Base-by-base conservation (phyloP, 2,329 filamentous ascomycete species). In the Xylaria digitata region DNA sequence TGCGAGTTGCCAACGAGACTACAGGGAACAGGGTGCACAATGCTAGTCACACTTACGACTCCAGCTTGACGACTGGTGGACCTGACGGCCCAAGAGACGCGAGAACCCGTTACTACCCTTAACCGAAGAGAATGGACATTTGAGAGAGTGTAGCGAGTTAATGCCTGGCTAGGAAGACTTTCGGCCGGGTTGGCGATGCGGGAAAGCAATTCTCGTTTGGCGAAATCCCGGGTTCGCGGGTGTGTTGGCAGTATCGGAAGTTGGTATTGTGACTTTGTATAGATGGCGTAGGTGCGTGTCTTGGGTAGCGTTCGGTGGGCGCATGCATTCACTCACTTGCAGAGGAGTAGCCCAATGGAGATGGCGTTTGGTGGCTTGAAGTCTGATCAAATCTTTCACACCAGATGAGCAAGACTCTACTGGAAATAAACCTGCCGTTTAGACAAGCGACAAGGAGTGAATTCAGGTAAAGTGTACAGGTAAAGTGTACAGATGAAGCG, bases 41-140 rank as follows among this genome's bases (percentile, higher is more conserved):
- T n/a, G 52, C 43, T 43, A 43, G 48, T 49, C 48, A 59, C 45
- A 77, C 75, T 77, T 74, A 77, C 75, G 75, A 76, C 61, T 77
- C 75, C 75, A 77, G 73, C 70, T 76, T 77, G 75, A 76, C 72
- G 72, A 72, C 73, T 73, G 74, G 75, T 69, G 74, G 75, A 76
- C 75, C 75, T 59, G 52, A 45, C 66, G 19, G 75, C 73, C 71
- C 75, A 73, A 67, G 62, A 69, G 58, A 72, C 69, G 66, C 67
- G 65, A 65, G 56, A 72, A 67, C 63, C 68, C 69, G 71, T 65
- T 72, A 52, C 63, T 68, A 63, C 66, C 61, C 65, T 57, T 61
- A 69, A 50, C 43, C 63, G 59, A 67, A 52, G 34, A 64, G 26
- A 40, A 65, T 50, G 72, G 65, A 63, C 70, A 70, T 68, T 68